These are phyloP conservation scores for Trichosporon inkin DNA, from an alignment of 1,284 basidiomycete genomes.

Conservation along the genomic window DNA sequence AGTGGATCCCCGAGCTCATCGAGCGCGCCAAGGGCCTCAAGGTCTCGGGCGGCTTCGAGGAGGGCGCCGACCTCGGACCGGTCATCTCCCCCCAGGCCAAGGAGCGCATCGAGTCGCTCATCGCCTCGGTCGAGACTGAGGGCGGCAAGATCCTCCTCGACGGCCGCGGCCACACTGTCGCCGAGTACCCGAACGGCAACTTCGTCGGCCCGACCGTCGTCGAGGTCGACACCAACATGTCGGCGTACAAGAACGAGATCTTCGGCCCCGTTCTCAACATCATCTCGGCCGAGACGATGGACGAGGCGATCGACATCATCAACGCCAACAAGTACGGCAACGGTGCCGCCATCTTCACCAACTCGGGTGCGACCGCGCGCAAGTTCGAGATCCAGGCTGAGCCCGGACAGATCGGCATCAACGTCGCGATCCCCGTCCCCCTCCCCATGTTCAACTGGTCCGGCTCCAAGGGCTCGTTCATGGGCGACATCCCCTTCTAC, in stretches of 20 bases:
- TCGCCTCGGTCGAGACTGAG: conserved; percentile 74
- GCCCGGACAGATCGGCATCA: conserved; percentile 89
- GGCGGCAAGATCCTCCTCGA: conserved; percentile 87
- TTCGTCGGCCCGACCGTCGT: conserved; percentile 93
- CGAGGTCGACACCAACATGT: conserved; percentile 76
- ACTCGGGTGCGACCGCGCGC: conserved; percentile 90
- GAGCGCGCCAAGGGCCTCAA: conserved; percentile 77
- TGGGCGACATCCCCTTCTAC: conserved; percentile 87
- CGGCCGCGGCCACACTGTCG: conserved; percentile 66
- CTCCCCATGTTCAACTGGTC: conserved; percentile 66
- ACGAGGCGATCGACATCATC: conserved; percentile 85
- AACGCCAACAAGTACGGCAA: conserved; percentile 86
- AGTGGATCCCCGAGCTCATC: conserved; percentile 82
- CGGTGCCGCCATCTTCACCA: conserved; percentile 93
- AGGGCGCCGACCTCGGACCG: conserved; percentile 81
- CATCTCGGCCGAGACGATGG: conserved; percentile 75
- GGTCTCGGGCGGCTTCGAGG: conserved; percentile 86
- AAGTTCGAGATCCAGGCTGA: conserved; percentile 87
- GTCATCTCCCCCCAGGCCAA: conserved; percentile 88
- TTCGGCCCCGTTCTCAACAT: conserved; percentile 88
- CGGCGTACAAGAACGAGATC: conserved; percentile 90
- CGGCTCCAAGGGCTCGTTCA: conserved; percentile 63
- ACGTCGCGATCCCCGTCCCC: conserved; percentile 85
- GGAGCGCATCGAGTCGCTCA: conserved; percentile 69
- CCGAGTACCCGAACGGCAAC: conserved; percentile 82